Base-by-base conservation (phyloP, 331 rosid species). In the Erythrophleum ivorense region DNA sequence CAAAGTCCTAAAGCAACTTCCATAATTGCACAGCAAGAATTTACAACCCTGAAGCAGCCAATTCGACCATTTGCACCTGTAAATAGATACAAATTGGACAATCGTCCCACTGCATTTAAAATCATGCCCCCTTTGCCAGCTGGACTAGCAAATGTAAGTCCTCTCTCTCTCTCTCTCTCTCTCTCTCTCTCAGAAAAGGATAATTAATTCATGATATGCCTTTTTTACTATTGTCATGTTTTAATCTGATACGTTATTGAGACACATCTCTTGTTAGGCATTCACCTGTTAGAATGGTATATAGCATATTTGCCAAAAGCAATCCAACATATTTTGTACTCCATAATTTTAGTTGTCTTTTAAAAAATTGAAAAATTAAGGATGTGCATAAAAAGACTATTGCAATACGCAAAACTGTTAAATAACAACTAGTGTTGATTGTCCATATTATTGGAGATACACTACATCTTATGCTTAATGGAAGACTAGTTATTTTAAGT, bases 41-140 rank as follows among this genome's bases (percentile, higher is more conserved):
- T 88, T 71, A 70, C 81, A 31, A 85, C 80, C 88, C 80, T 86
- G 77, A 92, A 89, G 95, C 93, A 78, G 60, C 85, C 88, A 33
- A 59, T 80, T 82, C 91, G 85, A 76, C 89, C 92, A 66, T 67
- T 82, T 80, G 78, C 86, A 73, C 84, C 90, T 79, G 80, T 84
- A 73, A 94, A 91, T 79, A 88, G 94, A 87, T 91, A 89, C 90
- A 95, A 93, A 88, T 80, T 90, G 85, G 98, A 92, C 81, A 89
- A 92, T 74, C 97, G 93, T 78, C 94, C 97, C 43, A 81, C 94
- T 60, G 92, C 89, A 71, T 95, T 95, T 85, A 91, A 84, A 86
- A 86, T 95, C 88, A 70, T 86, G 73, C 89, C 98, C 9, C 98
- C 98, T 78, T 89, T 95, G 85, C 98, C 98, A 8, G 76, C 75